phyloP scores from a whole-genome alignment of 345 rosid genomes.

The Sapria himalayana region DNA sequence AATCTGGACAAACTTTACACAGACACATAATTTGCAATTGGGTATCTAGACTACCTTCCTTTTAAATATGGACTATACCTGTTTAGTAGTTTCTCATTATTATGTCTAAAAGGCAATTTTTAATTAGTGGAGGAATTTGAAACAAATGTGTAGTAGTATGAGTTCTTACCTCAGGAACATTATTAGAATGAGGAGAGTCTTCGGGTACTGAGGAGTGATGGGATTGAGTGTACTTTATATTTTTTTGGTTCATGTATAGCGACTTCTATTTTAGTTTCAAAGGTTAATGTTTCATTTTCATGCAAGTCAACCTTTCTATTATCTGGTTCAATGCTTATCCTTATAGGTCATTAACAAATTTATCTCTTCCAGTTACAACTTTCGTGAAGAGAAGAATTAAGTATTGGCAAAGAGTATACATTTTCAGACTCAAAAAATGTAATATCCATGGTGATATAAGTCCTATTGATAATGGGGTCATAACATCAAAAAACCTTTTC shows the following conservation, averaged over 20 bases:
- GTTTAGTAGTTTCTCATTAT: neutral
- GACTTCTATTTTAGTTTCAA: no score
- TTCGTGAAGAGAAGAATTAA: no score
- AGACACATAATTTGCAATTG: neutral
- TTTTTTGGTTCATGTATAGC: no score
- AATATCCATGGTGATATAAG: neutral
- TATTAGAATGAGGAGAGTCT: neutral
- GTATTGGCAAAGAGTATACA: neutral
- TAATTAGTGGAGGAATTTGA: neutral
- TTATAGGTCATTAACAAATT: no score
- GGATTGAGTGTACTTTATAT: no score
- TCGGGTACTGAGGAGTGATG: neutral
- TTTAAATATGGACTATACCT: neutral
- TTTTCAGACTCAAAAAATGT: neutral
- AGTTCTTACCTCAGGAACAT: neutral
- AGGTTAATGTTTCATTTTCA: no score
- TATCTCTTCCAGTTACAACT: neutral
- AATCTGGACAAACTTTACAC: neutral
- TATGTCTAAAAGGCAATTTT: neutral
- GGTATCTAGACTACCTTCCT: neutral
- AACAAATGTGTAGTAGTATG: neutral
- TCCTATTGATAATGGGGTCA: neutral
- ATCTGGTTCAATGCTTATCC: no score
- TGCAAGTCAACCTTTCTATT: no score
- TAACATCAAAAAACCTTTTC: neutral